Evolutionary conservation across 495 filamentous ascomycete species (phyloP).

Genomic region (Neurospora sp.): DNA sequence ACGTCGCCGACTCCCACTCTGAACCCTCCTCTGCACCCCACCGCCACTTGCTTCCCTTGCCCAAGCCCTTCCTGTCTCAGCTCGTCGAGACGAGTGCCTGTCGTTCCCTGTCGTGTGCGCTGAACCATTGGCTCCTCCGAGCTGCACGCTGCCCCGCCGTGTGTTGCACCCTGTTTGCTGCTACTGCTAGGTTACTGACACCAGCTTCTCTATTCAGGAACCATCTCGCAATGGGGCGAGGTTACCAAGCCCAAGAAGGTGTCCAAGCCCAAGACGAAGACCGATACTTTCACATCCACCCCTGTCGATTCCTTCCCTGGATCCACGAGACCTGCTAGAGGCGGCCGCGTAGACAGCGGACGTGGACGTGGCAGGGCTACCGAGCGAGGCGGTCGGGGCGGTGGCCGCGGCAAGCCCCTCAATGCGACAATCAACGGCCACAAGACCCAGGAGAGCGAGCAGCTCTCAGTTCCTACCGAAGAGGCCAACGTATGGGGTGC

Average conservation of each 20-base stretch:
- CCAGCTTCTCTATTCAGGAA: conserved; percentile 42
- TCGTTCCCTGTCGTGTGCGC: not conserved
- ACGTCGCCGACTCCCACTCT: conserved; percentile 17
- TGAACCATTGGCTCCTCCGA: not conserved
- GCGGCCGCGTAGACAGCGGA: conserved; percentile 55
- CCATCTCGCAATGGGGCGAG: conserved; percentile 87
- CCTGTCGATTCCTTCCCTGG: conserved; percentile 36
- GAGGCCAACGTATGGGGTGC: conserved; percentile 30
- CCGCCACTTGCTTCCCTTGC: not conserved
- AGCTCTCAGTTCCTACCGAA: conserved; percentile 39
- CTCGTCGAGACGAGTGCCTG: not conserved
- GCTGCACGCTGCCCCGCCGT: not conserved
- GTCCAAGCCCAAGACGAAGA: conserved; percentile 73
- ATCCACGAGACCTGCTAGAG: conserved; percentile 39
- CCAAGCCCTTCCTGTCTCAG: not conserved
- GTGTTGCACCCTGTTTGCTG: not conserved
- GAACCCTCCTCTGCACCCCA: not conserved
- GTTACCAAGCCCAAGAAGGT: conserved; percentile 89
- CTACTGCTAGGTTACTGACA: conserved; percentile 17
- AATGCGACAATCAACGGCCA: conserved; percentile 42
- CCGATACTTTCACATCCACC: conserved; percentile 44
- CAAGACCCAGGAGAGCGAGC: conserved; percentile 35
- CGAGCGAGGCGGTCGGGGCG: conserved; percentile 63
- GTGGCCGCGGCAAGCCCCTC: conserved; percentile 39
- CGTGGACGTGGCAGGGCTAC: conserved; percentile 63